Percentiles rank a stretch among this genome's conserved stretches.
Evolutionary conservation across 164 flowering plant genomes (phyloP).

Genomic region (Vitis cinerea): DNA sequence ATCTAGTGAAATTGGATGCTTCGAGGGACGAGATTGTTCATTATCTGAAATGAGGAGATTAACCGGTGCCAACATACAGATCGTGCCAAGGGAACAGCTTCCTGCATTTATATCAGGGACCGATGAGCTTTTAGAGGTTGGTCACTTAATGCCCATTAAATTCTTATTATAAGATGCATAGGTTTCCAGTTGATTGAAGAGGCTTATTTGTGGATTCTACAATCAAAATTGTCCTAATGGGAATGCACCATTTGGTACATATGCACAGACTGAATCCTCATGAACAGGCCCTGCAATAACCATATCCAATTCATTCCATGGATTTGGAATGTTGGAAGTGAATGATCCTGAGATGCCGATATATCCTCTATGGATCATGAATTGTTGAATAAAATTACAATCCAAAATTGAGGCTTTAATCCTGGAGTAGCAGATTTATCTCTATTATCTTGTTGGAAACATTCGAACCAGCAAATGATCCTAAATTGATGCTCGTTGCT

Average conservation of each 20-base stretch:
- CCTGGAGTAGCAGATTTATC: no score
- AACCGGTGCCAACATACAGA: slow-evolving; percentile 72
- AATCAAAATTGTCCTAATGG: not conserved
- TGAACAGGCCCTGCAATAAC: slow-evolving; percentile 1
- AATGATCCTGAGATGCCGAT: not conserved
- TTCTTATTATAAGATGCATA: not conserved
- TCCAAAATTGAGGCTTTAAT: no score
- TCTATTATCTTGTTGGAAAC: no score
- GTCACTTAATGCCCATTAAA: slow-evolving; percentile 9
- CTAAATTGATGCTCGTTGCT: no score
- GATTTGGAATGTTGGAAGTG: not conserved
- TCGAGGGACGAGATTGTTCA: slow-evolving; percentile 71
- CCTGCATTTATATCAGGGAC: slow-evolving; percentile 48
- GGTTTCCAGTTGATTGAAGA: not conserved
- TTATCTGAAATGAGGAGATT: slow-evolving; percentile 58
- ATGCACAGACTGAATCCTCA: not conserved
- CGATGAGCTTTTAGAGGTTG: slow-evolving; percentile 89
- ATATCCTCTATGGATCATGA: not conserved
- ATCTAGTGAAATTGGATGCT: slow-evolving; percentile 69
- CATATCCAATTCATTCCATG: not conserved
- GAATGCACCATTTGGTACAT: not conserved
- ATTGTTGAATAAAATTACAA: not conserved
- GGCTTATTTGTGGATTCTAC: not conserved
- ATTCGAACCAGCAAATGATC: no score
- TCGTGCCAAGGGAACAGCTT: slow-evolving; percentile 67